phyloP scores from a whole-genome alignment of 768 basidiomycete species.

The Inosperma sp. region DNA sequence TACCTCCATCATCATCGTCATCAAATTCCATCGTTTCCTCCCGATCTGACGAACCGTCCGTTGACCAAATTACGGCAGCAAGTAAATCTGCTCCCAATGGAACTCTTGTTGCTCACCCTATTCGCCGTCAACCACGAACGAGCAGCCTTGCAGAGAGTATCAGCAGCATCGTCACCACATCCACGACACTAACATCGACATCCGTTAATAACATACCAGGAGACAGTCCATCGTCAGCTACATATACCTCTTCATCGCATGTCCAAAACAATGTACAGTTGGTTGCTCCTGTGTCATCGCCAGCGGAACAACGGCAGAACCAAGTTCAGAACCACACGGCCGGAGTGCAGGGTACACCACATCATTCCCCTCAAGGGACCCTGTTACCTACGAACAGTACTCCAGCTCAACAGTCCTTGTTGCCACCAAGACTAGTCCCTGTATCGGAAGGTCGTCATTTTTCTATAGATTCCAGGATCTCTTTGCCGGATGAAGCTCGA shows the following conservation, averaged over 20 bases:
- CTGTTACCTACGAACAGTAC: slow-evolving; percentile 19
- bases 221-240: slow-evolving; percentile 8
- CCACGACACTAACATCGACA: slow-evolving; percentile 18
- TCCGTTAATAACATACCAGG: slow-evolving; percentile 16
- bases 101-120: slow-evolving; percentile 17
- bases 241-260: slow-evolving; percentile 11
- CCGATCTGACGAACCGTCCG: slow-evolving; percentile 27
- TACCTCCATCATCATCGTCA: slow-evolving; percentile 37
- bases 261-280: not conserved
- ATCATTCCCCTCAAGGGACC: slow-evolving; percentile 1
- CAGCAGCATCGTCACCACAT: slow-evolving; percentile 26
- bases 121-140: slow-evolving; percentile 30
- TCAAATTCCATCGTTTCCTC: too few species aligned
- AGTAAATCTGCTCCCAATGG: slow-evolving; percentile 18
- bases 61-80: slow-evolving; percentile 15
- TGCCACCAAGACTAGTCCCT: slow-evolving; percentile 31
- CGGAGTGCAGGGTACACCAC: not conserved
- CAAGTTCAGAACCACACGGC: not conserved
- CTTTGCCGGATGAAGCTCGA: slow-evolving; percentile 72
- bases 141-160: slow-evolving; percentile 36
- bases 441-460: slow-evolving; percentile 32
- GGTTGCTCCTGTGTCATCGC: not conserved
- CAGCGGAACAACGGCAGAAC: not conserved
- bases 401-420: slow-evolving; percentile 18
- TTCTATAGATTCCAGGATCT: slow-evolving; percentile 64